Base-by-base conservation (phyloP, 108 stramenopile genomes). In the Skeletonema potamos region DNA sequence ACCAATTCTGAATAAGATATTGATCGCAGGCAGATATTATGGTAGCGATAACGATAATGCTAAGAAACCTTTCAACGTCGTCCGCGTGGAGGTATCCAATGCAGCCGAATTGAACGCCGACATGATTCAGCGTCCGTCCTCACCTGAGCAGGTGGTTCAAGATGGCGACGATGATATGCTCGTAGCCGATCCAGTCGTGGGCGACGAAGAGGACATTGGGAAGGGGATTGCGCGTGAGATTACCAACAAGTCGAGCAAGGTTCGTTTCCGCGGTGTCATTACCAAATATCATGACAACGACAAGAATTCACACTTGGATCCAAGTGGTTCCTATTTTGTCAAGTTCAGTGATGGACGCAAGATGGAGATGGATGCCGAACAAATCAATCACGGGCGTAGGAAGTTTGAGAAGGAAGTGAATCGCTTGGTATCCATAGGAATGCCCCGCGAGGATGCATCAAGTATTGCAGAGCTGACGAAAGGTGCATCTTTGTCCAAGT, bases 401-500 rank as follows among this genome's bases (percentile, higher is more conserved):
- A 43, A 59, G 41, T 77, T 73, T 43, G 76, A 77, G 37, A 68
- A 72, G 29, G 76, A 77, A 41, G 71, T 63, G 6, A 46, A 58
- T 11, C 37, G 66, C 24, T 54, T 77, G n/a, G 65, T 73, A 3
- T 36, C 28, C 2, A 32, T 64, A 5, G 76, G 76, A 55, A 56
- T 77, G 59, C 60, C 74, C n/a, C 64, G 64, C 18, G 64, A 66
- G n/a, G 64, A 66, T 46, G 48, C 51, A 18, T 32, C 48, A 1
- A 51, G 48, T 51, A 18, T 33, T 17, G 17, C 13, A 13, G 32
- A 30, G 8, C 29, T 17, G 6, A 59, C 33, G 33, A 34, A 33
- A 6, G 11, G 30, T 18, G 58, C 29, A 30, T 30, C 58, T 6
- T 34, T 34, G 33, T 12, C 58, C 1, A 59, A 29, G 33, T 13